These are phyloP conservation scores for Micractinium conductrix DNA, from an alignment of 139 green algal species.

Conservation along the genomic window DNA sequence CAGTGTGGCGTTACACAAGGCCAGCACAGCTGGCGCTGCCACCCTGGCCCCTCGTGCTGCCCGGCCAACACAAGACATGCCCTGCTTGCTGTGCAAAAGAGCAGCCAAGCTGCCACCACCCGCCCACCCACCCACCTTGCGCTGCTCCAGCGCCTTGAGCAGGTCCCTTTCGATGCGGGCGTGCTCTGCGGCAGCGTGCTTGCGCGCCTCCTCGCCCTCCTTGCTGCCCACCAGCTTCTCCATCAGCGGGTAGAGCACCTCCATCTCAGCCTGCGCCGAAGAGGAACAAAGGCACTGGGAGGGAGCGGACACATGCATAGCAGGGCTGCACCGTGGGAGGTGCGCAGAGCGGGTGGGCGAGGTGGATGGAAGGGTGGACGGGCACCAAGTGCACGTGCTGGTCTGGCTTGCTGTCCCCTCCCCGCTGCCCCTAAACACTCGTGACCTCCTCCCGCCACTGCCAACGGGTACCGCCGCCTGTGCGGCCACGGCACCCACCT, in stretches of 20 bases:
- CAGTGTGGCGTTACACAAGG: background rate
- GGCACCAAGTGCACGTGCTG: too few species aligned
- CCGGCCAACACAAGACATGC: too few species aligned
- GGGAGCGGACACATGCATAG: background rate
- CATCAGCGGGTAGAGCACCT: conserved; percentile 38
- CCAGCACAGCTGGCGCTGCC: too few species aligned
- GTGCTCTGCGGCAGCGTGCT: conserved; percentile 16
- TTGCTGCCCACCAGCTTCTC: conserved; percentile 28
- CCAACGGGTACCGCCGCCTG: too few species aligned
- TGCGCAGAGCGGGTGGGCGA: too few species aligned
- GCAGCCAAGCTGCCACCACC: too few species aligned
- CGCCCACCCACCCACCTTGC: conserved; percentile 17
- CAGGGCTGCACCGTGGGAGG: background rate
- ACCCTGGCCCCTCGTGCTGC: too few species aligned
- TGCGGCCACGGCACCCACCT: background rate
- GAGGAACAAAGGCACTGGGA: background rate
- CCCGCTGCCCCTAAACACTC: background rate
- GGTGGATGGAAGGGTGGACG: too few species aligned
- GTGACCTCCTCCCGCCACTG: background rate
- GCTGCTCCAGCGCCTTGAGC: conserved; percentile 30
- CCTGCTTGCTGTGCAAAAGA: background rate
- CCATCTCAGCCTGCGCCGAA: conserved; percentile 22
- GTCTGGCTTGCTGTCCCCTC: background rate
- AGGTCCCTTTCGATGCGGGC: conserved; percentile 27
- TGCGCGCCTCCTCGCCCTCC: conserved; percentile 7